A percentile compares a stretch with the other conserved stretches of the same genome.
These are phyloP conservation scores for Parastagonospora avenae DNA, from an alignment of 2,329 filamentous ascomycete genomes.

Conservation along the genomic window DNA sequence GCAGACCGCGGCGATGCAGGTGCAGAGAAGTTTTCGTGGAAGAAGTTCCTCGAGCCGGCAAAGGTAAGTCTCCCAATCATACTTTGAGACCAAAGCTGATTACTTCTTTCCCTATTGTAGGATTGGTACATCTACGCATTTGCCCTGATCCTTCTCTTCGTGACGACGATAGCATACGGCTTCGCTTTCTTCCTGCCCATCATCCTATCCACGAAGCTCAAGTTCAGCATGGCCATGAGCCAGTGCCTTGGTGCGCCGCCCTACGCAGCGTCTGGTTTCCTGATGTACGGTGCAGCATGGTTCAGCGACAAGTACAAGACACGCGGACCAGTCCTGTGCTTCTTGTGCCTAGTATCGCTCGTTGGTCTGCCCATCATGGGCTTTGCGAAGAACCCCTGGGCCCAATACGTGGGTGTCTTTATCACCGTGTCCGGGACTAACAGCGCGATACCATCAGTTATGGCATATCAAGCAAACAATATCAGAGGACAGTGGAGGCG, in stretches of 20 bases:
- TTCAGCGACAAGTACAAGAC: constrained; percentile 32
- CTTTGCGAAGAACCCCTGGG: constrained; percentile 28
- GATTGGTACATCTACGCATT: constrained; percentile 33
- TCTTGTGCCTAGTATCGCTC: constrained; percentile 26
- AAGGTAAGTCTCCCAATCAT: constrained; percentile 1
- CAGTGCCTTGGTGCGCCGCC: constrained; percentile 33
- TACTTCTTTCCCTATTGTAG: no score
- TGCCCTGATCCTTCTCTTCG: constrained; percentile 24
- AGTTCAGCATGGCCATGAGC: constrained; percentile 30
- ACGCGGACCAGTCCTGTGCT: constrained; percentile 24
- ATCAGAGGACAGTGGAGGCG: constrained; percentile 28
- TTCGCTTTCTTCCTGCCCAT: constrained; percentile 32
- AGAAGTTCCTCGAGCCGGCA: constrained; percentile 25
- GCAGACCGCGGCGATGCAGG: constrained; percentile 26
- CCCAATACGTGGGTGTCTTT: constrained; percentile 29
- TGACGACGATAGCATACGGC: constrained; percentile 27
- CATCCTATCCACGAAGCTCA: constrained; percentile 25
- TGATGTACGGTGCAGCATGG: constrained; percentile 33
- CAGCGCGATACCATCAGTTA: constrained; percentile 23
- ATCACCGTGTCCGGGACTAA: constrained; percentile 27
- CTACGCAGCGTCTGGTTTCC: constrained; percentile 27
- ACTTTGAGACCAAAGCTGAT: no score
- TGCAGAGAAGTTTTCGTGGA: constrained; percentile 24
- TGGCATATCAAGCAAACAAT: constrained; percentile 32
- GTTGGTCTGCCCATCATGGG: constrained; percentile 34